These are phyloP conservation scores for Lanmaoa rubissima DNA, from an alignment of 768 basidiomycete genomes.

Conservation along the genomic window DNA sequence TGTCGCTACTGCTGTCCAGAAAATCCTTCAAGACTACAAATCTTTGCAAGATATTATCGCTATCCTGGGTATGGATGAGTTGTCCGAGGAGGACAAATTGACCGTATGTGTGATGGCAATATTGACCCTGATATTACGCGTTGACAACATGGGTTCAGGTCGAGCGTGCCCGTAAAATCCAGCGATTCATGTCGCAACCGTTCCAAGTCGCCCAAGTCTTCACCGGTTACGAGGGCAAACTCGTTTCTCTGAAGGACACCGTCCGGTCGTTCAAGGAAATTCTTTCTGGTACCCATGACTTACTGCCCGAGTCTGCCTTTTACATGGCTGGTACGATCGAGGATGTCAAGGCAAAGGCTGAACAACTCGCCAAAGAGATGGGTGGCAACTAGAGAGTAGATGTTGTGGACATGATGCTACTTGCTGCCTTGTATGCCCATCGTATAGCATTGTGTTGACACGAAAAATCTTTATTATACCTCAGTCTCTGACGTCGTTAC, in stretches of 20 bases:
- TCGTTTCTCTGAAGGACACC: conserved; percentile 95
- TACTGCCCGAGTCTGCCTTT: conserved; percentile 93
- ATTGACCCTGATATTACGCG: neutral
- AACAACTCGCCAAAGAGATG: conserved; percentile 96
- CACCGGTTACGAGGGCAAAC: conserved; percentile 98
- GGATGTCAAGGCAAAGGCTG: conserved; percentile 96
- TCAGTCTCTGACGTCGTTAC: neutral
- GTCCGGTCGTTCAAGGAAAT: conserved; percentile 98
- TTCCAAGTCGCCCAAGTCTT: conserved; percentile 99
- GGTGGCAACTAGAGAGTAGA: conserved; percentile 40
- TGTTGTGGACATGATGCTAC: conserved; percentile 12
- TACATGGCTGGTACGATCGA: conserved; percentile 98
- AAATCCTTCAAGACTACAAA: conserved; percentile 97
- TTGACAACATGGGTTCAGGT: conserved; percentile 48
- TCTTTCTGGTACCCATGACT: conserved; percentile 83
- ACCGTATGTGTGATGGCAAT: conserved; percentile 39
- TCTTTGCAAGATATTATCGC: conserved; percentile 99
- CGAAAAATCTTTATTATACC: conserved; percentile 13
- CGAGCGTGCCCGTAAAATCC: conserved; percentile 97
- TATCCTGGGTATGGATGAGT: conserved; percentile 99
- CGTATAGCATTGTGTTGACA: conserved; percentile 14
- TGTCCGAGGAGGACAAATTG: conserved; percentile 99
- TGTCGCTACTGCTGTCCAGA: conserved; percentile 94
- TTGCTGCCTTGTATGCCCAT: conserved; percentile 4
- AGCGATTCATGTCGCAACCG: conserved; percentile 99